Evolutionary conservation across 1,284 basidiomycete species (phyloP).

Genomic region (Boletus semigastroideus): DNA sequence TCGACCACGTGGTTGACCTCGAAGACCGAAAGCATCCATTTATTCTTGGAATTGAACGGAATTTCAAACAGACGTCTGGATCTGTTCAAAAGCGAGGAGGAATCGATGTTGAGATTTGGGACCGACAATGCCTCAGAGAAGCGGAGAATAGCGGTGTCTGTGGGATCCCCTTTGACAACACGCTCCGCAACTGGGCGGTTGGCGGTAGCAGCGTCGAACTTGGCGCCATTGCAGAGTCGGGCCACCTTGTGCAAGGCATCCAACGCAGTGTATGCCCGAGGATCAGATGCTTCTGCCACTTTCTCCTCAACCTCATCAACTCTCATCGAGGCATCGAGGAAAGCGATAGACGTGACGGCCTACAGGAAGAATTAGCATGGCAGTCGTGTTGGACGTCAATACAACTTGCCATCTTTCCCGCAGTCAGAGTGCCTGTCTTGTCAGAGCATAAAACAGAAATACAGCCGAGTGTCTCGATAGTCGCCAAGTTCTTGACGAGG

Average conservation of each 20-base stretch:
- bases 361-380: constrained; percentile 6
- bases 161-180: constrained; percentile 60
- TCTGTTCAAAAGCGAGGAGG: constrained; percentile 26
- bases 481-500: constrained; percentile 59
- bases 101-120: constrained; percentile 21
- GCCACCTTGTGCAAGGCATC: constrained; percentile 45
- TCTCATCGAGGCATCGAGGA: constrained; percentile 38
- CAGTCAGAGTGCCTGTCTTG: constrained; percentile 51
- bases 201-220: constrained; percentile 44
- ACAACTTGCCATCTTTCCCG: constrained; percentile 38
- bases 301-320: constrained; percentile 31
- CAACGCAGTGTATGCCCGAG: constrained; percentile 20
- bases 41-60: constrained; percentile 67
- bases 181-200: constrained; percentile 41
- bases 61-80: constrained; percentile 42
- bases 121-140: constrained; percentile 50
- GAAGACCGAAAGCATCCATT: constrained; percentile 58
- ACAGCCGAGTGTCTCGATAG: constrained; percentile 59
- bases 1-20: constrained; percentile 10
- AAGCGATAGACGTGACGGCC: constrained; percentile 44
- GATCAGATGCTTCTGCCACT: constrained; percentile 13
- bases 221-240: constrained; percentile 63
- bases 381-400: background rate
- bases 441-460: constrained; percentile 59
- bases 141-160: constrained; percentile 61